These are phyloP conservation scores for Oryza meridionalis DNA, from an alignment of 176 grass and related monocot species.

Conservation along the genomic window DNA sequence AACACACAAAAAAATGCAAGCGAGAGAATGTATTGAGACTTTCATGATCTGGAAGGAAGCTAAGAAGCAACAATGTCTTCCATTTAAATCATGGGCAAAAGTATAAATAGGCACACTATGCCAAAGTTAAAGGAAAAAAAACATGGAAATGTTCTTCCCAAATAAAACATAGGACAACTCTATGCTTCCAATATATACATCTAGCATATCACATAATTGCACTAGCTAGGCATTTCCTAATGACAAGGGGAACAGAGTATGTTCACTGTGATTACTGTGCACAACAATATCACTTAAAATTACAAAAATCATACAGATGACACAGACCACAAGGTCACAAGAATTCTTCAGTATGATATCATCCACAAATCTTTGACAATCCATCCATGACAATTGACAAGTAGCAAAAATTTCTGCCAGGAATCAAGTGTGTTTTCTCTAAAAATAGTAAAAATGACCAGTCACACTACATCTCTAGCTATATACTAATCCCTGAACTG, in stretches of 20 bases:
- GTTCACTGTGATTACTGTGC: not conserved
- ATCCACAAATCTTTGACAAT: not conserved
- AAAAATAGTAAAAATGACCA: not conserved
- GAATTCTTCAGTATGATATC: not conserved
- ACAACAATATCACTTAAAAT: constrained; percentile 4
- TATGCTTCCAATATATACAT: not conserved
- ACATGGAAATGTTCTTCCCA: not conserved
- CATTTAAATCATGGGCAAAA: not conserved
- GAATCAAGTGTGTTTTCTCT: constrained; percentile 3
- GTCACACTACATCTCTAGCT: not conserved
- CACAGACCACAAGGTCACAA: not conserved
- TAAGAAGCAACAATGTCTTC: not conserved
- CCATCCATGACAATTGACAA: not conserved
- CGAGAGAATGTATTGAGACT: not conserved
- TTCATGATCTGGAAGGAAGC: not conserved
- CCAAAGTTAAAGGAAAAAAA: not conserved
- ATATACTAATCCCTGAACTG: not conserved
- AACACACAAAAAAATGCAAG: not conserved
- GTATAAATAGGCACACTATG: not conserved
- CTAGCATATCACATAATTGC: not conserved
- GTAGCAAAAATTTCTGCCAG: not conserved
- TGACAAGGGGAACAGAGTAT: not conserved
- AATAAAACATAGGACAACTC: not conserved
- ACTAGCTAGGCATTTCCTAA: not conserved
- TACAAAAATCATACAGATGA: not conserved